Base-by-base conservation (phyloP, 129 eudicot genomes). In the Centella asiatica region DNA sequence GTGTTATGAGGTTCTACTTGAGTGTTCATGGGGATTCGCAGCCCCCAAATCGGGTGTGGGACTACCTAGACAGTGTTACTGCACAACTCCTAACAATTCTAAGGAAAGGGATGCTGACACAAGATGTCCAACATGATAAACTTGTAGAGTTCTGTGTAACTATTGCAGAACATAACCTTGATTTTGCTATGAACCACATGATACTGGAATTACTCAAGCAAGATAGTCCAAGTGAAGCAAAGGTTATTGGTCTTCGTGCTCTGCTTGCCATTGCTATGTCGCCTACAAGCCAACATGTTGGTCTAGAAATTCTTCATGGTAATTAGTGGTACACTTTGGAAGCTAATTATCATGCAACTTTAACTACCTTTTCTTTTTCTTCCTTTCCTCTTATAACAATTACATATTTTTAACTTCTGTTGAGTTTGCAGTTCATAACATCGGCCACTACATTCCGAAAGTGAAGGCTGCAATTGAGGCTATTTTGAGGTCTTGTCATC, bases 401-500 rank as follows among this genome's bases (percentile, higher is more conserved):
- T 52, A 46, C 34, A 45, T 26, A 25, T 52, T 37, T 51, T 53
- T 57, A n/a, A 19, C 24, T 57, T 66, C 60, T 65, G 68, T 58
- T 69, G 60, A 69, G 33, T 74, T 71, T 55, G 64, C 98, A 92
- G 98, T 80, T 80, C 98, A 80, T 77, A 84, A 84, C 47, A 76
- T 92, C 60, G 98, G 98, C n/a, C 98, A 92, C 73, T 87, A 87
- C 73, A 87, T 92, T 70, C 98, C 98, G 53, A 92, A 92, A 80
- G 98, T 92, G 36, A 92, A 84, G 80, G 83, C 95, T 76, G 95
- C 98, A 44, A 92, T 92, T 57, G 98, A 92, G 81, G 76, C 95
- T 40, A 84, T 92, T 66, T 37, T 92, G 67, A 82, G 95, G 73
- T 84, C 98, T 63, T 92, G 98, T 74, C 85, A 92, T 71, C 85